Conservation (phyloP, 2,329 filamentous ascomycete species). For the Xylariaceae sp. region DNA sequence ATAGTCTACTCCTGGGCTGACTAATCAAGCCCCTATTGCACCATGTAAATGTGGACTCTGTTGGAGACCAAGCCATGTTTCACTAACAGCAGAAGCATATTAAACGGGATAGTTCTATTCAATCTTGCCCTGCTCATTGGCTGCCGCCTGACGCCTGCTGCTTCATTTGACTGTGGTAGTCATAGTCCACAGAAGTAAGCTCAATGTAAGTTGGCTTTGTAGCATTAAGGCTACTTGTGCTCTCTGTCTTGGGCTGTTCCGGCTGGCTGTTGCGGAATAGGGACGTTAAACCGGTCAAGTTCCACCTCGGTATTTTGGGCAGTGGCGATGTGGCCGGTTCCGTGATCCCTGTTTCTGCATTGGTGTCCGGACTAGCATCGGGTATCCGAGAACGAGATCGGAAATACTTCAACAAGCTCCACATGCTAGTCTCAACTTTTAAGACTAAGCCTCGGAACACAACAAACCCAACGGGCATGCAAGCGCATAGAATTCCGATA, state of each 20-base stretch:
- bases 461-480: slow-evolving; percentile 11
- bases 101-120: no score
- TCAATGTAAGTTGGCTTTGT: background rate
- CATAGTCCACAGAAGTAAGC: background rate
- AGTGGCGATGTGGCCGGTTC: no score
- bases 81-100: no score
- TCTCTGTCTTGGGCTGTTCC: background rate
- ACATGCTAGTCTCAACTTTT: background rate
- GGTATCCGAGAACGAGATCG: background rate
- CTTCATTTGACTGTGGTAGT: background rate
- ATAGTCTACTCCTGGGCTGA: no score
- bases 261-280: background rate
- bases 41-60: no score
- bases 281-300: no score
- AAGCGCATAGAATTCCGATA: slow-evolving; percentile 13
- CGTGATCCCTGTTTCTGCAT: no score
- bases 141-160: no score
- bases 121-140: no score
- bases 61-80: no score
- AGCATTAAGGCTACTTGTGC: background rate
- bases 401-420: background rate
- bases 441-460: background rate
- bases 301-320: no score
- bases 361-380: background rate
- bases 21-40: no score